Base-by-base conservation (phyloP, 306 rosid genomes). In the Malus orientalis region DNA sequence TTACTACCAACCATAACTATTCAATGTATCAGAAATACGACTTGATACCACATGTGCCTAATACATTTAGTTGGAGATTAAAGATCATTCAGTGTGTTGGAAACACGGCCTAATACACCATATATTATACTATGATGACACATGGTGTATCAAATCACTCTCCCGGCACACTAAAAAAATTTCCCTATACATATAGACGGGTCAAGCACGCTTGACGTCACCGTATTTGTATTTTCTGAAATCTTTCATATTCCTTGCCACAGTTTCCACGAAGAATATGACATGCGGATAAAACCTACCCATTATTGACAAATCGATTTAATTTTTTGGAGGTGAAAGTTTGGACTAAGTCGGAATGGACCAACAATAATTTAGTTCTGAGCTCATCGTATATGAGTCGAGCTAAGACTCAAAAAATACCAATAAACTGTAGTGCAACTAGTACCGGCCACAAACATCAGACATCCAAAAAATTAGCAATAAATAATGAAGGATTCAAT, bases 111-210 rank as follows among this genome's bases (percentile, higher is more conserved):
- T 5, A 36, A 0, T 36, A 6, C 9, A 6, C 0, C 8, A 36
- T 36, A 0, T 36, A 36, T 36, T 36, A 6, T 36, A 36, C 40
- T 6, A 6, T 6, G 0, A 36, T 36, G 40, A 36, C 9, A 36
- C 0, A 36, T 36, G 2, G 0, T 36, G 9, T 36, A 1, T 0
- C 40, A 36, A 36, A 36, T 2, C 8, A 36, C 40, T 0, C 0
- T 36, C 2, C 40, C 0, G 40, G 2, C 9, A 36, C 2, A 36
- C 9, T 36, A 0, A 36, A 36, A 36, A 36, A 6, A 1, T 36
- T 36, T 6, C 2, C 40, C 2, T 2, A 22, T 58, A 9, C 63
- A 58, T 22, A 4, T 27, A 15, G 8, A 15, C 20, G 8, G 20
- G 55, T 49, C 55, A 49, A 49, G 5, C 20, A 49, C 11, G 45